Evolutionary conservation across 371 early-diverging fungal genomes (phyloP), one percentile per base, ranked within the genome.

Genomic region (Neoconidiobolus thromboides): DNA sequence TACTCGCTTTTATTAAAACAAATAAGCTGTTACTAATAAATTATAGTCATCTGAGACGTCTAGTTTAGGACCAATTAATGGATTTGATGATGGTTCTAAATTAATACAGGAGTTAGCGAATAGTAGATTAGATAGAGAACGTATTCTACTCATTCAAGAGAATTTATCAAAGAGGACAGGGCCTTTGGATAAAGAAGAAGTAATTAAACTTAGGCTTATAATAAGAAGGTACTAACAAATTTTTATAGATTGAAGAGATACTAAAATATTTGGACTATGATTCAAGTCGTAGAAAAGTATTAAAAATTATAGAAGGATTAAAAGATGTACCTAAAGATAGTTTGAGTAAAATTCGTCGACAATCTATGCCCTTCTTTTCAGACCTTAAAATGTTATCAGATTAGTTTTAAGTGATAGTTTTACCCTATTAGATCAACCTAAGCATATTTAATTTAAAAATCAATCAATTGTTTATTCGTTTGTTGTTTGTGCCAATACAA

Each of bases 251-350:
- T 4, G 53, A 51, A 55, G 15, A 48, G 41, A 49, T 54, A 7
- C n/a, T 46, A 48, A 50, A n/a, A 14, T 51, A 58, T 26, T 37
- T 57, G 2, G 57, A 57, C 41, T 57, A 57, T 44, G 57, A 57
- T 14, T 43, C 47, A 5, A 57, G 57, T 41, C 9, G 57, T 2
- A 57, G 44, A 43, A 36, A 46, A 44, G n/a, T 57, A 10, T 38
- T 49, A 46, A 46, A 46, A 26, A 26, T 26, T 26, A 26, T 26
- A 26, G 26, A 26, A 26, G 26, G 26, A 26, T 26, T 26, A 26
- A 26, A 26, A 26, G 26, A 26, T 26, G 26, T 26, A 26, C 26
- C 26, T 26, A 26, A 26, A 26, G 26, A 26, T 26, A 26, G 26
- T 26, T 26, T 26, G 26, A 26, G 26, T 26, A 26, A 26, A 26